Percentiles rank a stretch among this genome's conserved stretches.
Evolutionary conservation across 192 early-diverging fungal species (phyloP).

Genomic region (Umbelopsis sp.): DNA sequence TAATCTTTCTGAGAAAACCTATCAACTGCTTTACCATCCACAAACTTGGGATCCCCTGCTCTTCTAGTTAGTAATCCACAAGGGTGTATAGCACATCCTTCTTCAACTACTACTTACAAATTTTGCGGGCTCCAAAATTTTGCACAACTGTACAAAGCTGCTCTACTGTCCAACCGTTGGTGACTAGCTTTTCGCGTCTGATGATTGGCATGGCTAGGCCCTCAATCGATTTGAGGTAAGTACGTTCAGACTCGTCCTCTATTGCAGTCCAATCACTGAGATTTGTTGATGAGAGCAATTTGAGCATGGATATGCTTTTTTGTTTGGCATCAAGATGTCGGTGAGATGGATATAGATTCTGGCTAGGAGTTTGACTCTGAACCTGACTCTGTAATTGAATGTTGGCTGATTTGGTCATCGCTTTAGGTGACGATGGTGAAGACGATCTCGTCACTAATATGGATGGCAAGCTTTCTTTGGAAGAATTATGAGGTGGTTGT

Average conservation of each 20-base stretch:
- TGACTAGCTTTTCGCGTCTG: slow-evolving; percentile 41
- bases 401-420: not conserved
- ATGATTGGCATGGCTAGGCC: slow-evolving; percentile 44
- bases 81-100: no score
- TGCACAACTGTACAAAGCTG: slow-evolving; percentile 49
- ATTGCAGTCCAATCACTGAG: slow-evolving; percentile 42
- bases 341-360: slow-evolving; percentile 36
- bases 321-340: slow-evolving; percentile 38
- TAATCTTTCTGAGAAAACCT: slow-evolving; percentile 47
- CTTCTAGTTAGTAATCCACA: not conserved
- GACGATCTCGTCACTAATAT: not conserved
- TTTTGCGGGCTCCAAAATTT: slow-evolving; percentile 42
- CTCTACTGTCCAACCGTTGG: slow-evolving; percentile 44
- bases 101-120: slow-evolving; percentile 38
- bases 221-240: slow-evolving; percentile 40
- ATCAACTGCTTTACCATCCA: slow-evolving; percentile 45
- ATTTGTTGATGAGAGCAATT: slow-evolving; percentile 34
- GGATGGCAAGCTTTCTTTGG: not conserved
- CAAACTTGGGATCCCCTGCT: slow-evolving; percentile 48
- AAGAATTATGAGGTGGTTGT: not conserved
- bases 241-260: slow-evolving; percentile 33
- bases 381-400: not conserved
- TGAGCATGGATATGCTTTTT: slow-evolving; percentile 34
- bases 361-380: not conserved
- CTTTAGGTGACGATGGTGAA: not conserved